Evolutionary conservation across 140 eudicot genomes (phyloP), one percentile per base, ranked within the genome.

Genomic region (Oenanthe javanica): DNA sequence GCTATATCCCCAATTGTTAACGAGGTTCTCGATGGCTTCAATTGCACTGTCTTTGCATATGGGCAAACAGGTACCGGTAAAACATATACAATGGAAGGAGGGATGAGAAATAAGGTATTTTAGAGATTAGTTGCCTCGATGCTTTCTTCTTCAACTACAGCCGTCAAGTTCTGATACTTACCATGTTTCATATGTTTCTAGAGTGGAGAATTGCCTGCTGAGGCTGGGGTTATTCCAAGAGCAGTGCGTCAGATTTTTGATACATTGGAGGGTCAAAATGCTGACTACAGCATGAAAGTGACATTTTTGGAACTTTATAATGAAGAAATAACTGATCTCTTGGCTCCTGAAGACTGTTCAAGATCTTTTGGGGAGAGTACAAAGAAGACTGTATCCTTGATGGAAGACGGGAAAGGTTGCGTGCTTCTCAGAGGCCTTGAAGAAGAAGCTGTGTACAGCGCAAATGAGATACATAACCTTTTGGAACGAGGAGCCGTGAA

Each of bases 31-130:
- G 96, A 93, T 46, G 98, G 98, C 71, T 93, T 86, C 86, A 91
- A 91, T 75, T 93, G 98, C 93, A 93, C 98, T 3, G 93, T 91
- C 23, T 93, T 93, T 82, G 98, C 98, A 25, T 93, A 93, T 71
- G 98, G 98, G 51, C 98, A 93, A 71, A 93, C 98, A 54, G 96
- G 96, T 45, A 90, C 96, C 0, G 97, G 97, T 50, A 92, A 92
- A 89, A 92, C 97, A 50, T 90, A 90, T 75, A 89, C 97, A 25
- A 91, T 91, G 98, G 96, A 93, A 80, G 98, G 96, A 77, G 94
- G 94, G 38, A 93, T 93, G 98, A 82, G 92, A 81, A 89, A 88
- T 19, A 93, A 92, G 97, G 97, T 90, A 85, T 47, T 77, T 25
- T 38, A 40, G 9, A 27, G 18, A 48, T 40, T 43, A 25, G 18